Conservation (phyloP, 2,329 filamentous ascomycete species). For the Aspergillus ruber region DNA sequence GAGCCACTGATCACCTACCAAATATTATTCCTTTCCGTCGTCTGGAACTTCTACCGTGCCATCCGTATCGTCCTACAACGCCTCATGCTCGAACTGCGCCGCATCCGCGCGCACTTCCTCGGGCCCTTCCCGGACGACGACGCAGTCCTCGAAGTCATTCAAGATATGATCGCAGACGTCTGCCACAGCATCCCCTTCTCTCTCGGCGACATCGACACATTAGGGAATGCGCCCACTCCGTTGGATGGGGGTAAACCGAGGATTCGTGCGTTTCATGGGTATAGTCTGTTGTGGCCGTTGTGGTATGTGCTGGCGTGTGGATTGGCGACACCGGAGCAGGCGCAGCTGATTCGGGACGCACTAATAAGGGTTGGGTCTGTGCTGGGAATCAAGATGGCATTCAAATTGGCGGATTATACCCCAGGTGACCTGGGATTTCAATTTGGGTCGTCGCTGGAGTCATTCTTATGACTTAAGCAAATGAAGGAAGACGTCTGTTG, state of each 20-base stretch:
- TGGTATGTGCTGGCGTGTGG: conserved; percentile 31
- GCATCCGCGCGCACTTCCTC: conserved; percentile 7
- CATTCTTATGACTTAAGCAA: too few species aligned
- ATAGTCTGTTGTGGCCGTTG: conserved; percentile 32
- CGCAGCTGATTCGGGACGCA: conserved; percentile 20
- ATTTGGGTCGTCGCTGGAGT: conserved; percentile 4
- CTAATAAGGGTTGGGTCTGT: conserved; percentile 24
- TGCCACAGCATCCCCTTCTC: conserved; percentile 30
- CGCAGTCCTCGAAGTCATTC: conserved; percentile 16
- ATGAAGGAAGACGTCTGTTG: too few species aligned
- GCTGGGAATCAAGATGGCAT: conserved; percentile 30
- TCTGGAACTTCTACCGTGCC: conserved; percentile 34
- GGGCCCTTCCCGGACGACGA: conserved; percentile 3
- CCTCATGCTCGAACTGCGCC: conserved; percentile 21
- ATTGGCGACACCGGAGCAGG: conserved; percentile 25
- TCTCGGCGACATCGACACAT: conserved; percentile 25
- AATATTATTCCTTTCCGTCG: conserved; percentile 17
- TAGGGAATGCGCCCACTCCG: conserved; percentile 18
- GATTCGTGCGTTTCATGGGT: conserved; percentile 26
- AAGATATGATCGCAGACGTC: conserved; percentile 29
- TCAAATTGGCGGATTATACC: conserved; percentile 17
- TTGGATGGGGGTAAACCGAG: conserved; percentile 9
- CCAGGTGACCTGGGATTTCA: not conserved
- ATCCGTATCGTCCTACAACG: conserved; percentile 28
- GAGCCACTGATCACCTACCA: conserved; percentile 28